phyloP scores from a whole-genome alignment of 2,329 filamentous ascomycete species.

The Alternaria brassicae region DNA sequence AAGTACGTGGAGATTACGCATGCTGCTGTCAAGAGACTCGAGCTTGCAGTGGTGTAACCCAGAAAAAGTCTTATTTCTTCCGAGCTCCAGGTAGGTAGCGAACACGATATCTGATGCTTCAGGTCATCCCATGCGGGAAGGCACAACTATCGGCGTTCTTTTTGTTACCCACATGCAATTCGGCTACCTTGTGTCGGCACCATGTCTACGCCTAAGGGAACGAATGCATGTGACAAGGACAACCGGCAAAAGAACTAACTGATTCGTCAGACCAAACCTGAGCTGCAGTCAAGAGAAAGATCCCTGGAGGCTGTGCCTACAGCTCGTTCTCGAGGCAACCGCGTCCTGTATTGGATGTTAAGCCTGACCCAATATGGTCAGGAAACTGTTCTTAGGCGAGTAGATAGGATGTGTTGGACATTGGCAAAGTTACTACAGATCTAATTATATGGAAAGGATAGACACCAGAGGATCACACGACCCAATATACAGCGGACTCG shows the following conservation, averaged over 20 bases:
- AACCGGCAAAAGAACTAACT: background rate
- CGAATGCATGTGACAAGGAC: background rate
- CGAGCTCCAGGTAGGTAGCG: no score
- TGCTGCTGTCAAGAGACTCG: background rate
- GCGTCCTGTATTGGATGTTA: background rate
- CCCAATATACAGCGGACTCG: background rate
- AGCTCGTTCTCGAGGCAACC: background rate
- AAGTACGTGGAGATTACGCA: background rate
- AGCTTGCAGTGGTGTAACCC: background rate
- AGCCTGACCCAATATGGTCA: background rate
- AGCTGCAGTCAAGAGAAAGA: background rate
- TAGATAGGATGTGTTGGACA: background rate
- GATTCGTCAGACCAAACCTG: background rate
- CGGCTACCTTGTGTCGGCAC: background rate
- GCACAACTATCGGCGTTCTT: background rate
- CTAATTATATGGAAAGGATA: background rate
- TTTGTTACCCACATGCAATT: background rate
- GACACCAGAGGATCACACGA: no score
- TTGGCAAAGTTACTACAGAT: background rate
- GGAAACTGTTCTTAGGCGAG: background rate
- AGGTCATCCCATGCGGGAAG: background rate
- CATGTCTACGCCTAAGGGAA: background rate
- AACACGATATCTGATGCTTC: background rate
- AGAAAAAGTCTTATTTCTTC: background rate
- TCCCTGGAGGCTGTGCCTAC: background rate